Evolutionary conservation across 495 filamentous ascomycete species (phyloP), one percentile per base, ranked within the genome.

Genomic region (Extremus antarcticus): DNA sequence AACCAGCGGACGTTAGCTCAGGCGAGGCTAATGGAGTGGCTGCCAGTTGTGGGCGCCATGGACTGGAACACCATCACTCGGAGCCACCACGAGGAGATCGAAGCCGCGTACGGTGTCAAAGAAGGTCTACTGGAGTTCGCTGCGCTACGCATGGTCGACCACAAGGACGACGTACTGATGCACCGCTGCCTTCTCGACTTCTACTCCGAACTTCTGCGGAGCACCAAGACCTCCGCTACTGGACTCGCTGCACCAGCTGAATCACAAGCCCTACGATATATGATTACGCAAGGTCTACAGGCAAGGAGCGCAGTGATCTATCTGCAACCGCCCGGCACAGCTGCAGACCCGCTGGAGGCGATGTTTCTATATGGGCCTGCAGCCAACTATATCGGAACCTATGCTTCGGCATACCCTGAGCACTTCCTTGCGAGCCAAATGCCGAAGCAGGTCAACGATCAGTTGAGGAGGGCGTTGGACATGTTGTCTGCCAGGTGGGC

Each of bases 161-260:
- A 62, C 22, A 74, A 74, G 54, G 74, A 72, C 39, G 90, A 95
- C 62, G 73, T 83, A 22, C 69, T 95, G 57, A 86, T 94, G 84
- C 85, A 91, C 57, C 76, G 87, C 61, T 87, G 75, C 19, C 69
- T 92, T 47, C 73, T 94, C 47, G 81, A 87, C 59, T 92, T 92
- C 64, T 88, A 62, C 60, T 53, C 62, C n/a, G 61, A 68, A 17
- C 57, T 71, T 21, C 61, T 71, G 39, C 52, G 16, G 11, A 59
- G 59, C n/a, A 61, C 58, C 13, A 53, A 25, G 43, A 50, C 53
- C 20, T 19, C 21, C 16, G 54, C 35, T 16, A 43, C 62, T 10
- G 25, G 51, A 20, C 43, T 55, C 2, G 50, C 17, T 51, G 1
- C 20, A 10, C 35, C 49, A 25, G 23, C 56, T 8, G 45, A 53